These are phyloP conservation scores for Babesia caballi DNA, from an alignment of 169 alveolate genomes.

Conservation along the genomic window DNA sequence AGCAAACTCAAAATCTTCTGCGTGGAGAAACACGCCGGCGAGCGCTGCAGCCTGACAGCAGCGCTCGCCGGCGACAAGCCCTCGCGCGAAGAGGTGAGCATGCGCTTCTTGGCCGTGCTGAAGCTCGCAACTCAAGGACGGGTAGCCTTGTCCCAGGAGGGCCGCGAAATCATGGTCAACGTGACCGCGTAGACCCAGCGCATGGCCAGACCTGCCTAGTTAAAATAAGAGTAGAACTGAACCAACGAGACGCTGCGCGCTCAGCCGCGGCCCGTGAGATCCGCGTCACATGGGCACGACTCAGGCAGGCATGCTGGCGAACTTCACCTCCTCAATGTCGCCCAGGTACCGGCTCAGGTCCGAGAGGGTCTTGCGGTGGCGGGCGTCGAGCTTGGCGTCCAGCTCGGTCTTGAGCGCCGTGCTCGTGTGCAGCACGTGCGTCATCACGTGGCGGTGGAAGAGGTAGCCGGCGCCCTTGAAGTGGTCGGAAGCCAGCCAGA, in stretches of 20 bases:
- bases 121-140: conserved; percentile 17
- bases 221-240: too few relatives aligned
- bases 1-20: neutral
- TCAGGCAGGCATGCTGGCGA: neutral
- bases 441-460: conserved; percentile 48
- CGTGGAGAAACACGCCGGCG: neutral
- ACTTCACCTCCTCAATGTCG: conserved; percentile 6
- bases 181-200: too few relatives aligned
- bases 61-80: neutral
- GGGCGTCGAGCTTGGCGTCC: conserved; percentile 33
- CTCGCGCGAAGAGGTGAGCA: conserved; percentile 6
- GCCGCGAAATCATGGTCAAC: conserved; percentile 1
- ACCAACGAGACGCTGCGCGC: too few relatives aligned
- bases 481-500: conserved; percentile 73
- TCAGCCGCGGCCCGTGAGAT: too few relatives aligned
- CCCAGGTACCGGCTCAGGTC: conserved; percentile 8
- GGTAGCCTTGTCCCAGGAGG: neutral
- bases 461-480: conserved; percentile 79
- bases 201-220: too few relatives aligned
- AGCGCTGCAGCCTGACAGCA: neutral
- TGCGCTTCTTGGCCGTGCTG: conserved; percentile 10
- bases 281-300: too few relatives aligned
- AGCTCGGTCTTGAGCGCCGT: neutral
- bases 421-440: conserved; percentile 2
- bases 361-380: conserved; percentile 6